These are phyloP conservation scores for Catenaria anguillulae DNA, from an alignment of 371 early-diverging fungal species.

Conservation along the genomic window DNA sequence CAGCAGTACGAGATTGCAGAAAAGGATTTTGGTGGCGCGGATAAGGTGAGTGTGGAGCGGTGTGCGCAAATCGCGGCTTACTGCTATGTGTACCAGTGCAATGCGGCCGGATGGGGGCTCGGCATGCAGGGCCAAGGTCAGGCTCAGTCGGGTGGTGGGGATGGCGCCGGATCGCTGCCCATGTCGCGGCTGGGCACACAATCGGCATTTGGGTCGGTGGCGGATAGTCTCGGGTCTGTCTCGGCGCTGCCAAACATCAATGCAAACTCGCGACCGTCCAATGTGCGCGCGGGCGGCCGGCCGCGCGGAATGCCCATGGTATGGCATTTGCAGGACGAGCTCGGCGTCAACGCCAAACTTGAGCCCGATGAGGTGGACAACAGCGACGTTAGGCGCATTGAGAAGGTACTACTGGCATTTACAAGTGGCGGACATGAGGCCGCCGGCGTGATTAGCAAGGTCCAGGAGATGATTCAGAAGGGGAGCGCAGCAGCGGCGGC, in stretches of 20 bases:
- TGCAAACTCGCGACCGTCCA: too few species aligned
- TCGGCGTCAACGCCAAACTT: neutral
- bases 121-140: neutral
- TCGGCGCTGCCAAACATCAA: too few species aligned
- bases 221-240: too few species aligned
- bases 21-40: neutral
- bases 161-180: too few species aligned
- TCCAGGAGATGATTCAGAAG: too few species aligned
- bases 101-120: neutral
- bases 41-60: conserved; percentile 2
- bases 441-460: too few species aligned
- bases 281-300: too few species aligned
- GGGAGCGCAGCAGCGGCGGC: too few species aligned
- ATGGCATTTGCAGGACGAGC: neutral
- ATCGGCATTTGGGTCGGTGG: too few species aligned
- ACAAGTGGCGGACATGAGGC: too few species aligned
- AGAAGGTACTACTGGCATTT: neutral
- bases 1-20: conserved; percentile 6
- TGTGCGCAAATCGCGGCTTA: conserved; percentile 1
- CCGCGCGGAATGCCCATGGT: neutral
- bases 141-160: neutral
- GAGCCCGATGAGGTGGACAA: neutral
- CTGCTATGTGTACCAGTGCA: conserved; percentile 4
- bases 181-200: too few species aligned
- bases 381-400: neutral